These are phyloP conservation scores for Trichosporon ovoides DNA, from an alignment of 1,284 basidiomycete species.

Conservation along the genomic window DNA sequence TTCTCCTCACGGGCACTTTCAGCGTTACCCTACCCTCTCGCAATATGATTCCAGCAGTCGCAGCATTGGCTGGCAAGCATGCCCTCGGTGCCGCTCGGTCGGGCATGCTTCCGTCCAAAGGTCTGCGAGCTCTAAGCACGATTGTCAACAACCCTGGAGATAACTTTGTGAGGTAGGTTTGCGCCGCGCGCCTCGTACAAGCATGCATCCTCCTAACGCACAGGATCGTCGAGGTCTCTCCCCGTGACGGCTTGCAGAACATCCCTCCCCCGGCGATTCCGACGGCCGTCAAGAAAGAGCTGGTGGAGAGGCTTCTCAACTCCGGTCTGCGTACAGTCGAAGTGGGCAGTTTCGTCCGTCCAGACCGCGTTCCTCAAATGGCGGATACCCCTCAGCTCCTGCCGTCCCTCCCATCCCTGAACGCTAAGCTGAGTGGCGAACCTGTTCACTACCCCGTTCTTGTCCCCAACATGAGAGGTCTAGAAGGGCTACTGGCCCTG, in stretches of 20 bases:
- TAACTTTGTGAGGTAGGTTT: constrained; percentile 12
- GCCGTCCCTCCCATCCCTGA: constrained; percentile 23
- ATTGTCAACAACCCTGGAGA: background rate
- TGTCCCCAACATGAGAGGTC: constrained; percentile 74
- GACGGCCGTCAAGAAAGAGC: constrained; percentile 68
- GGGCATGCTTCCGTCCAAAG: background rate
- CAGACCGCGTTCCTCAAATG: constrained; percentile 93
- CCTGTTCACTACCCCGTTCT: constrained; percentile 73
- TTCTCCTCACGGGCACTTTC: too few species aligned
- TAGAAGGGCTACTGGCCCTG: constrained; percentile 60
- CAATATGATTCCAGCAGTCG: background rate
- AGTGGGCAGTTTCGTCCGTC: constrained; percentile 85
- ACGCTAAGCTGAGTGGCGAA: constrained; percentile 44
- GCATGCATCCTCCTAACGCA: background rate
- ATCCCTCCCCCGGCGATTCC: constrained; percentile 67
- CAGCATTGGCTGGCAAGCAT: background rate
- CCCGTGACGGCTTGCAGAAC: constrained; percentile 90
- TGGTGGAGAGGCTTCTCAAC: constrained; percentile 67
- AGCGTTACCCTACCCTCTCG: too few species aligned
- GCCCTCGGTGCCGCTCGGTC: background rate
- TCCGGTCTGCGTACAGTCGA: constrained; percentile 75
- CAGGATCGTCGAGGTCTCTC: constrained; percentile 83
- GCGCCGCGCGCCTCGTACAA: background rate
- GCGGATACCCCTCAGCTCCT: constrained; percentile 64
- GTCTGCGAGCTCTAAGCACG: background rate